phyloP scores from a whole-genome alignment of 2,329 filamentous ascomycete genomes.

The Colletotrichum agaves region DNA sequence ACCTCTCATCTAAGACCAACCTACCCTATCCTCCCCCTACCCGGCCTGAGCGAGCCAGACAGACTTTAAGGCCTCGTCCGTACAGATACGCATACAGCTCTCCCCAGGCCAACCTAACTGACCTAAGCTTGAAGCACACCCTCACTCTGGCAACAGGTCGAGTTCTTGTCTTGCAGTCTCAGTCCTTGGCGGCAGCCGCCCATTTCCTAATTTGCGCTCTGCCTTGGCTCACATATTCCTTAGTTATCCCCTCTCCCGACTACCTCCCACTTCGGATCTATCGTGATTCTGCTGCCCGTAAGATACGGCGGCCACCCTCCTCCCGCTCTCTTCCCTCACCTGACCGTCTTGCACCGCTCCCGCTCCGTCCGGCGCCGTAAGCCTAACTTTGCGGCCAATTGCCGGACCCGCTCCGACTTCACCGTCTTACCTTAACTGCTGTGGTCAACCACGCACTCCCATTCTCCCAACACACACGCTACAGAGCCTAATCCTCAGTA shows the following conservation, averaged over 20 bases:
- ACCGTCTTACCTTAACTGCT: not conserved
- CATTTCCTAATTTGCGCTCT: not conserved
- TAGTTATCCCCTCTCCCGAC: conserved; percentile 31
- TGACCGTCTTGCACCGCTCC: conserved; percentile 13
- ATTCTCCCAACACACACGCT: not conserved
- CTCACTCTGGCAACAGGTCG: conserved; percentile 1
- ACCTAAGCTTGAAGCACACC: not conserved
- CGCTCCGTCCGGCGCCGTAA: conserved; percentile 28
- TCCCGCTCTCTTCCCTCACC: not conserved
- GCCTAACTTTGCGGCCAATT: conserved; percentile 21
- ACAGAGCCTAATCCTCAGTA: conserved; percentile 14
- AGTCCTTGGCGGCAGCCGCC: conserved; percentile 3
- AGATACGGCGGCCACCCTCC: conserved; percentile 8
- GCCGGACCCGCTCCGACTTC: conserved; percentile 36
- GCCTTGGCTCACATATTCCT: conserved; percentile 15
- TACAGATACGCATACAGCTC: conserved; percentile 6
- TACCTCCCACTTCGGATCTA: conserved; percentile 27
- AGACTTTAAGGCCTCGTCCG: conserved; percentile 2
- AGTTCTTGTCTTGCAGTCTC: conserved; percentile 6
- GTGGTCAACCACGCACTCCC: not conserved
- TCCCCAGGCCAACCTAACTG: conserved; percentile 1
- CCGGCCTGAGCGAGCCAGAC: not conserved
- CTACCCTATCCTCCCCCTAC: not conserved
- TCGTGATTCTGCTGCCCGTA: conserved; percentile 9
- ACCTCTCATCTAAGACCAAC: not conserved